A percentile compares a stretch with the other conserved stretches of the same genome.
phyloP scores from a whole-genome alignment of 208 protist species.

The Angomonas ambiguus region DNA sequence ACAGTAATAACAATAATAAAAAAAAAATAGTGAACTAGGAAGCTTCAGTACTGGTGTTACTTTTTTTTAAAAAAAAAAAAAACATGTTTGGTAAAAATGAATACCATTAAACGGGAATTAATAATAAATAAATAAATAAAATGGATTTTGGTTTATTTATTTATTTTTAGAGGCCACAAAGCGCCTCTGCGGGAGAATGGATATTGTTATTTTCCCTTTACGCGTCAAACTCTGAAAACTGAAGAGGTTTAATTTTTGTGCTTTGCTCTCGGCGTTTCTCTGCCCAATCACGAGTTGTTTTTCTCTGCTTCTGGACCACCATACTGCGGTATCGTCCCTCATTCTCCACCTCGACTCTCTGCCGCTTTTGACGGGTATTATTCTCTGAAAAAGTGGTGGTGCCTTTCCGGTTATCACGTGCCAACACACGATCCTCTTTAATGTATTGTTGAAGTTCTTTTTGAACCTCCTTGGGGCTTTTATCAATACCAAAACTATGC shows the following conservation, averaged over 20 bases:
- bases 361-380: slow-evolving; percentile 32
- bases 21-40: background rate
- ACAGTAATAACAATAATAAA: too few relatives aligned
- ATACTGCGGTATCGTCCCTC: slow-evolving; percentile 73
- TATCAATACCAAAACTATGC: slow-evolving; percentile 88
- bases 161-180: background rate
- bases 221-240: slow-evolving; percentile 83
- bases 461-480: slow-evolving; percentile 80
- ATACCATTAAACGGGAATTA: too few relatives aligned
- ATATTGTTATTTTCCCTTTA: slow-evolving; percentile 15
- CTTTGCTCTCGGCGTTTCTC: slow-evolving; percentile 55
- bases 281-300: slow-evolving; percentile 68
- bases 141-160: too few relatives aligned
- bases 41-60: too few relatives aligned
- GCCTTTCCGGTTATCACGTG: slow-evolving; percentile 50
- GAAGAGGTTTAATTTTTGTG: slow-evolving; percentile 49
- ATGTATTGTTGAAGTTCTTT: slow-evolving; percentile 51
- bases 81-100: too few relatives aligned
- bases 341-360: slow-evolving; percentile 67
- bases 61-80: background rate
- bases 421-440: slow-evolving; percentile 59
- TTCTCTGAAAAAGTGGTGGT: slow-evolving; percentile 18
- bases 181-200: background rate
- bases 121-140: slow-evolving; percentile 6
- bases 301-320: slow-evolving; percentile 76